Percentiles rank a stretch among this genome's conserved stretches.
These are phyloP conservation scores for Artemisia argyi DNA, from an alignment of 129 eudicot species.

Conservation along the genomic window DNA sequence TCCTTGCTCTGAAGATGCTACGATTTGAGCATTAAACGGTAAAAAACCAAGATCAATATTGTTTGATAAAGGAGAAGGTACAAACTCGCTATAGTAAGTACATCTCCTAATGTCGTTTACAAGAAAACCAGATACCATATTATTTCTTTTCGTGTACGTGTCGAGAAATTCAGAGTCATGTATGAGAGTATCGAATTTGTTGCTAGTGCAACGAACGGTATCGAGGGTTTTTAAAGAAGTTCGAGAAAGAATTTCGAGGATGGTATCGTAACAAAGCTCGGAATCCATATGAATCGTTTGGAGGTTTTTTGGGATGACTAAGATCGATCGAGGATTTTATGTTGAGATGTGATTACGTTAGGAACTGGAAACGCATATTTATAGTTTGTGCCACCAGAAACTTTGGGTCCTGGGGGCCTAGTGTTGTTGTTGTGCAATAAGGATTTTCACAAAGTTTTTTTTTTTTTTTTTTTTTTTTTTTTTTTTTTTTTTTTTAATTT, in stretches of 20 bases:
- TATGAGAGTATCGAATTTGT: neutral
- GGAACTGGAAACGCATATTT: neutral
- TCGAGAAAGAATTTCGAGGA: conserved; percentile 15
- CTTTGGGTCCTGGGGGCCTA: no score
- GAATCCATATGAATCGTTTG: conserved; percentile 6
- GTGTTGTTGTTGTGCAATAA: no score
- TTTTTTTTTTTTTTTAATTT: no score
- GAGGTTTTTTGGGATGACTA: no score
- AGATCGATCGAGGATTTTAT: no score
- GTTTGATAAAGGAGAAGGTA: no score
- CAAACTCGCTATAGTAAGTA: neutral
- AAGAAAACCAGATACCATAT: conserved; percentile 21
- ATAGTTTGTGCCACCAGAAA: no score
- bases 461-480: no score
- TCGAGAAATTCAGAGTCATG: conserved; percentile 1
- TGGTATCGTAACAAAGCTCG: neutral
- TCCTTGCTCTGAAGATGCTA: conserved; percentile 25
- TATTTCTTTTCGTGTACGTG: conserved; percentile 12
- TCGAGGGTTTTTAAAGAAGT: conserved; percentile 20
- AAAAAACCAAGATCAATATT: no score
- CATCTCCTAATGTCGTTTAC: neutral
- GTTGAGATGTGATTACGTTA: no score
- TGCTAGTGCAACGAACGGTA: conserved; percentile 4
- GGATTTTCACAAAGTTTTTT: no score
- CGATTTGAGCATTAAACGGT: neutral